Evolutionary conservation across 2,329 filamentous ascomycete genomes (phyloP).

Genomic region (Rugonectria rugulosa): DNA sequence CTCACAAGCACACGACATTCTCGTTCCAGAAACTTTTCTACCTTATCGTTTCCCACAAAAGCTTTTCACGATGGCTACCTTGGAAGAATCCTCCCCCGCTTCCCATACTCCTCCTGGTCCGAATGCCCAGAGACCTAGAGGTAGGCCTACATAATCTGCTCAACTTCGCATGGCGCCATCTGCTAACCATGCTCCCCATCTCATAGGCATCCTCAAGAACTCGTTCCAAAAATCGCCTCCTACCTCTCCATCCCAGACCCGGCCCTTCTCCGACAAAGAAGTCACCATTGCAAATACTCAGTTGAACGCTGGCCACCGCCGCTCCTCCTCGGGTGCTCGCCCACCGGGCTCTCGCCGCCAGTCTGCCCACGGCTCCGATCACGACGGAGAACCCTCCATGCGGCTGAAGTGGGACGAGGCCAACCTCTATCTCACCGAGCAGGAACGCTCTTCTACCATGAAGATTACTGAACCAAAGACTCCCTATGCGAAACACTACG

Average conservation of each 20-base stretch:
- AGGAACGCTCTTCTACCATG: conserved; percentile 95
- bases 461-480: conserved; percentile 99
- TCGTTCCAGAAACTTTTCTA: too few relatives aligned
- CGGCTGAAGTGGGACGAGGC: conserved; percentile 98
- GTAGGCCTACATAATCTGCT: conserved; percentile 40
- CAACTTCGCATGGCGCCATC: neutral
- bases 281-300: conserved; percentile 94
- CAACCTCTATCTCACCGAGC: conserved; percentile 95
- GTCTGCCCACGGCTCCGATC: conserved; percentile 59
- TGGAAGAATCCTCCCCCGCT: conserved; percentile 48
- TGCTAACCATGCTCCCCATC: conserved; percentile 1
- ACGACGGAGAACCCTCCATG: conserved; percentile 63
- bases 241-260: conserved; percentile 56
- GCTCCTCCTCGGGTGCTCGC: conserved; percentile 75
- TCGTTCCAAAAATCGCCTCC: conserved; percentile 70
- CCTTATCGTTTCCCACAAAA: conserved; percentile 9
- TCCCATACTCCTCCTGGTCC: conserved; percentile 52
- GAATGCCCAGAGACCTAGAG: conserved; percentile 54
- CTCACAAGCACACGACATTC: conserved; percentile 18
- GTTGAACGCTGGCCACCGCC: conserved; percentile 89
- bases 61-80: conserved; percentile 50
- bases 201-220: conserved; percentile 91
- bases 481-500: conserved; percentile 91
- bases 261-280: conserved; percentile 75
- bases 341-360: conserved; percentile 74